These are phyloP conservation scores for Emmonsiellopsis sp. DNA, from an alignment of 2,329 filamentous ascomycete species.

Conservation along the genomic window DNA sequence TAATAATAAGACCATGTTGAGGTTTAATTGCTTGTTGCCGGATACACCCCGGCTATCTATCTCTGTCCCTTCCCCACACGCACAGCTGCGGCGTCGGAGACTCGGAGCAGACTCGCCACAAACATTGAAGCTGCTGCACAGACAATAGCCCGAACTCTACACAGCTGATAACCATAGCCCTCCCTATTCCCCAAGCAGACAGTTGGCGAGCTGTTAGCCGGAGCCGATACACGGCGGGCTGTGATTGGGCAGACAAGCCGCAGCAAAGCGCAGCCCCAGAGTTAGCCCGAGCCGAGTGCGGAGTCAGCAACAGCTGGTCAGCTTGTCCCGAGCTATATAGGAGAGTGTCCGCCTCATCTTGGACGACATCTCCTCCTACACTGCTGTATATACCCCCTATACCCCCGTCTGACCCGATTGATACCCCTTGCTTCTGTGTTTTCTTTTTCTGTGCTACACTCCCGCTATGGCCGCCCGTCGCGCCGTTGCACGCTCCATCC, in stretches of 20 bases:
- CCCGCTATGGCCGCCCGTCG: constrained; percentile 11
- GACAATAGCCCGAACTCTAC: no score
- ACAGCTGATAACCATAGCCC: no score
- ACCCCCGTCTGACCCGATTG: background rate
- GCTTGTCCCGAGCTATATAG: no score
- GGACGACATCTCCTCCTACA: background rate
- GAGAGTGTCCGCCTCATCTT: background rate
- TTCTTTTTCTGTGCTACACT: background rate
- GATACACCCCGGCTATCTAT: no score
- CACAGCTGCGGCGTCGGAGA: no score
- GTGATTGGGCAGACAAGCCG: constrained; percentile 9
- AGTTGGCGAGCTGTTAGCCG: no score
- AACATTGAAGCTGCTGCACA: no score
- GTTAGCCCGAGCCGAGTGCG: background rate
- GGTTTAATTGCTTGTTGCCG: no score
- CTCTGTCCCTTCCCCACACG: no score
- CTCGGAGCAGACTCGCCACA: no score
- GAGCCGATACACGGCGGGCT: background rate
- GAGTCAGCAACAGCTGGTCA: background rate
- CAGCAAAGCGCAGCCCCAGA: constrained; percentile 7
- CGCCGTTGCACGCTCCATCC: constrained; percentile 17
- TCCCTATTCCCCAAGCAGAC: no score
- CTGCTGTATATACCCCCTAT: background rate
- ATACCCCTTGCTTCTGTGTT: background rate
- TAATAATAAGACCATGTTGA: no score